Evolutionary conservation across 2,329 filamentous ascomycete species (phyloP), one percentile per base, ranked within the genome.

Genomic region (Aspergillus fructus): DNA sequence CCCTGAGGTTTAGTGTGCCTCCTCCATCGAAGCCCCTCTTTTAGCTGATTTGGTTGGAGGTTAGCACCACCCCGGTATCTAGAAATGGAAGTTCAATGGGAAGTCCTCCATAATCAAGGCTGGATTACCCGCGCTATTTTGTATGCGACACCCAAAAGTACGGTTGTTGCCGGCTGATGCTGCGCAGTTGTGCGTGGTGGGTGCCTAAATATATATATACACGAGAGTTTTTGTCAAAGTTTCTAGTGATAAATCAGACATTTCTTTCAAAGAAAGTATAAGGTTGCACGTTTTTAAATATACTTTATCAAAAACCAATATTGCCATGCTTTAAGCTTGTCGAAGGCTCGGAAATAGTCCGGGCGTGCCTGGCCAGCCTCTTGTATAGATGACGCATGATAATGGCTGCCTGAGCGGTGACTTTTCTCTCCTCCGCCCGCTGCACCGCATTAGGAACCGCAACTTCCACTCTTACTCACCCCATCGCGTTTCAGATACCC

Each of bases 361-460:
- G 42, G 27, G 13, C 3, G 46, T 49, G 11, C 30, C 47, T 49
- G 47, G 24, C n/a, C 76, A 76, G 34, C 12, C 64, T 13, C 71
- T 9, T 77, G 76, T 3, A 30, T 71, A 62, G 54, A 60, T 60
- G 59, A 60, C 56, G 59, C 59, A 60, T 33, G 33, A 33, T 33
- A 30, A 33, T 37, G 43, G 51, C 23, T 53, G 51, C 51, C 51
- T 53, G 51, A 53, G 43, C 51, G 51, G 51, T 47, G 27, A 47
- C 42, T 53, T 48, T 48, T 24, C 30, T 40, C 56, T 50, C 53
- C 59, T 49, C 54, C 47, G 49, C 43, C 52, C 53, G 56, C 42
- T 62, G 57, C 57, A 55, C 51, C 42, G 54, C 42, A 49, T 51
- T 50, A 55, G 41, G 43, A 52, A 58, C 55, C 56, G 49, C 51